These are phyloP conservation scores for Cladophialophora yegresii DNA, from an alignment of 2,329 filamentous ascomycete species.

Conservation along the genomic window DNA sequence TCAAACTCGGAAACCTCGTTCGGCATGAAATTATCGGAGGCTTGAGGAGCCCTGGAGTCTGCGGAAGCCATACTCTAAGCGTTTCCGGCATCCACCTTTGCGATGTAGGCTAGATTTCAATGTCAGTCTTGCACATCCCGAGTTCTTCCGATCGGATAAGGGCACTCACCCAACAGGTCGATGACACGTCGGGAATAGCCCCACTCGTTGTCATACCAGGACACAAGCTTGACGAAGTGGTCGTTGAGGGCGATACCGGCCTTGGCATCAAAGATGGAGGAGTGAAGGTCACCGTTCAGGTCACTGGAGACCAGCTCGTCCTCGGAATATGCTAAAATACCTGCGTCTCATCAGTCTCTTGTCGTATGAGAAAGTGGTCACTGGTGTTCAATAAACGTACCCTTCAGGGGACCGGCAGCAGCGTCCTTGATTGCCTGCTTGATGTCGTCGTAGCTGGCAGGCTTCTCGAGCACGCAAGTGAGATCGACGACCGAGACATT, in stretches of 20 bases:
- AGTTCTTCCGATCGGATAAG: conserved; percentile 19
- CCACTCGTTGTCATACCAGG: conserved; percentile 99
- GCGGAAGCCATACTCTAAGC: conserved; percentile 15
- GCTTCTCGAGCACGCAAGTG: conserved; percentile 91
- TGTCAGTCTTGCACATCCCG: conserved; percentile 37
- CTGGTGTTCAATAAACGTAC: conserved; percentile 53
- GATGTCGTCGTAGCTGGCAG: conserved; percentile 74
- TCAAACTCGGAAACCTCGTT: conserved; percentile 14
- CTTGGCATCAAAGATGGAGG: conserved; percentile 99
- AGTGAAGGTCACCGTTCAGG: conserved; percentile 87
- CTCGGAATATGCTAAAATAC: conserved; percentile 92
- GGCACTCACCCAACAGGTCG: conserved; percentile 63
- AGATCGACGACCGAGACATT: conserved; percentile 99
- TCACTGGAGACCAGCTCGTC: conserved; percentile 95
- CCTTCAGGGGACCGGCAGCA: conserved; percentile 80
- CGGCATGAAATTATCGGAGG: neutral
- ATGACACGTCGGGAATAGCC: conserved; percentile 96
- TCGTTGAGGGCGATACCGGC: conserved; percentile 97
- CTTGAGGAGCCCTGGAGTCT: neutral
- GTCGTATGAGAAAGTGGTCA: neutral
- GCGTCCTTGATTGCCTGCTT: conserved; percentile 88
- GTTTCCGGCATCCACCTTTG: conserved; percentile 66
- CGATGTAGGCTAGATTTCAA: conserved; percentile 63
- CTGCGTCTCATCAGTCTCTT: conserved; percentile 48
- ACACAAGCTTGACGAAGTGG: conserved; percentile 98